Evolutionary conservation across 1,284 basidiomycete species (phyloP).

Genomic region (Cutaneotrichosporon sp.): DNA sequence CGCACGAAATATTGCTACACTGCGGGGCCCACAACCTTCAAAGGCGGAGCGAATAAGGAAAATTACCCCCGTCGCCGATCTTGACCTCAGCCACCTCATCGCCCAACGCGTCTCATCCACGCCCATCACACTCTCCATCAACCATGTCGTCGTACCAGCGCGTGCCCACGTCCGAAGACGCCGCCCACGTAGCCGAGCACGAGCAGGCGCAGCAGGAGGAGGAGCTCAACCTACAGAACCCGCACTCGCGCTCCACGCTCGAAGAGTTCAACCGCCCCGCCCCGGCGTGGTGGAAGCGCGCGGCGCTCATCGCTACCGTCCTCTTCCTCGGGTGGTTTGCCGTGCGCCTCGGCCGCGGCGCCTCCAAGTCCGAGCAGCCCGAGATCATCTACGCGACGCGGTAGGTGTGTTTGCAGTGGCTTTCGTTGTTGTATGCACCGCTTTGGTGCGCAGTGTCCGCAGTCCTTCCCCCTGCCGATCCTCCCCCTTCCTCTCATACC

Average conservation of each 20-base stretch:
- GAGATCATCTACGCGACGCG: constrained; percentile 51
- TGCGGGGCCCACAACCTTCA: constrained; percentile 5
- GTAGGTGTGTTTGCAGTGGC: constrained; percentile 30
- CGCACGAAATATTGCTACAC: constrained; percentile 4
- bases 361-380: constrained; percentile 23
- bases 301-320: constrained; percentile 35
- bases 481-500: not conserved
- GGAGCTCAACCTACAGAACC: constrained; percentile 19
- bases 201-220: constrained; percentile 10
- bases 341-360: constrained; percentile 32
- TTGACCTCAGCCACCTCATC: not conserved
- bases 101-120: not conserved
- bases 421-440: not conserved
- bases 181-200: too few species aligned
- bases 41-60: not conserved
- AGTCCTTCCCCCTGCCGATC: not conserved
- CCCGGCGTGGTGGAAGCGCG: constrained; percentile 49
- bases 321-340: constrained; percentile 42
- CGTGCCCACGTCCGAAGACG: constrained; percentile 15
- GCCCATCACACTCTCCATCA: too few species aligned
- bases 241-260: constrained; percentile 21
- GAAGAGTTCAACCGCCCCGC: constrained; percentile 47
- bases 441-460: too few species aligned
- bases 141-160: constrained; percentile 23
- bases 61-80: not conserved